Base-by-base conservation (phyloP, 1,284 basidiomycete genomes). In the Ceratobasidium sp. region DNA sequence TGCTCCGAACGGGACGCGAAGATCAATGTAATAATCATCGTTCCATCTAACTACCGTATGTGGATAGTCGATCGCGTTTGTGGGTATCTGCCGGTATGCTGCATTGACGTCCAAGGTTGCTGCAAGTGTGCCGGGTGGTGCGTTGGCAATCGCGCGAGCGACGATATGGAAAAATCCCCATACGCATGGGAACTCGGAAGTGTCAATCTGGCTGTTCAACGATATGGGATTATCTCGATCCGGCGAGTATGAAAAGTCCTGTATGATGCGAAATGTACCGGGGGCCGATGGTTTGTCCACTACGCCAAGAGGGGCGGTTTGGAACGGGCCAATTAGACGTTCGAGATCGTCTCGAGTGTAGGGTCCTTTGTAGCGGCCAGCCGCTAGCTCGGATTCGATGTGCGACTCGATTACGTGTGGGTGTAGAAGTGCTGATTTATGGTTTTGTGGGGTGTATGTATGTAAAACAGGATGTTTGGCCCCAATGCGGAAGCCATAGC, bases 161-260 rank as follows among this genome's bases (percentile, higher is more conserved):
- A 85, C 77, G 0, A 81, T 77, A 0, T 76, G n/a, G 74, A 87
- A 87, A 0, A 86, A 85, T 0, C 86, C 86, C 85, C 85, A 88
- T 0, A 83, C 84, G 79, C 85, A 87, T 0, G 85, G 86, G 78
- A 83, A 88, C 0, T 80, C 13, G n/a, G 82, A 65, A 0, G 86
- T 80, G 42, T 86, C 50, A 5, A 87, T 85, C 20, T 44, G 17
- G 0, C 77, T 83, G 77, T 88, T 89, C 46, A 88, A 83, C 0
- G 86, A 88, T 0, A 68, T 17, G 10, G 17, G 48, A 2, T 5
- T 2, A 3, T 62, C 9, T 0, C 20, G 17, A 28, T 79, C 64
- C 1, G 84, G 83, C 74, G 80, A 83, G 0, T n/a, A n/a, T n/a
- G 87, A 89, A 13, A 86, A 83, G 64, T 88, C 86, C 20, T 89